These are phyloP conservation scores for Cymbopogon citratus DNA, from an alignment of 176 grass and related monocot genomes.

Conservation along the genomic window DNA sequence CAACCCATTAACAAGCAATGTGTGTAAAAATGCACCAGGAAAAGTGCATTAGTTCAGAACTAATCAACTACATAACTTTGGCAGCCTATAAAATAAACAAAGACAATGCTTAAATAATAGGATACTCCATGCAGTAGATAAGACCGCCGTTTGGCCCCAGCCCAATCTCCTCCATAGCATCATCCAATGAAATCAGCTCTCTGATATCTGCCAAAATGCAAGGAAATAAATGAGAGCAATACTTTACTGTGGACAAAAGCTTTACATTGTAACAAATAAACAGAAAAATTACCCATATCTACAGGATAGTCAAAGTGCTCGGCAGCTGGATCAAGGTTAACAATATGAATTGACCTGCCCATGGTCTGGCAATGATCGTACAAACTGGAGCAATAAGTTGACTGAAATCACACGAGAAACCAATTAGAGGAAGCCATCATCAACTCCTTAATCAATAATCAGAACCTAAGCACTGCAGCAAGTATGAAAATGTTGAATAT, in stretches of 20 bases:
- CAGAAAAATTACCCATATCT: slow-evolving; percentile 40
- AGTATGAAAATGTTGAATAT: neutral
- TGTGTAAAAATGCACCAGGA: neutral
- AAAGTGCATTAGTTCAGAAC: neutral
- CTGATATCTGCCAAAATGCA: slow-evolving; percentile 64
- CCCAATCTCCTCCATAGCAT: slow-evolving; percentile 93
- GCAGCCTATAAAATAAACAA: neutral
- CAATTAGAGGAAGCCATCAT: neutral
- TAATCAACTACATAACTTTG: neutral
- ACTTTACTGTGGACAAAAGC: neutral
- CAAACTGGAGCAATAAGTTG: slow-evolving; percentile 85
- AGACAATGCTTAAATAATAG: slow-evolving; percentile 11
- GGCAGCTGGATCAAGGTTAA: slow-evolving; percentile 90
- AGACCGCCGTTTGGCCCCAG: slow-evolving; percentile 87
- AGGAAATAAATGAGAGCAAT: neutral
- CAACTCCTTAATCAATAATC: neutral
- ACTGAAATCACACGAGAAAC: slow-evolving; percentile 37
- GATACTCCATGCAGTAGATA: slow-evolving; percentile 99
- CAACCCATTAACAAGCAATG: neutral
- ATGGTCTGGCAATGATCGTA: slow-evolving; percentile 65
- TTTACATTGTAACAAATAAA: neutral
- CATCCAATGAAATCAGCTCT: slow-evolving; percentile 88
- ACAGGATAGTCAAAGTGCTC: slow-evolving; percentile 86
- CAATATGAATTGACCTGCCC: slow-evolving; percentile 71
- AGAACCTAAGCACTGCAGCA: neutral